These are phyloP conservation scores for Exophiala sp. DNA, from an alignment of 2,329 filamentous ascomycete species.

Conservation along the genomic window DNA sequence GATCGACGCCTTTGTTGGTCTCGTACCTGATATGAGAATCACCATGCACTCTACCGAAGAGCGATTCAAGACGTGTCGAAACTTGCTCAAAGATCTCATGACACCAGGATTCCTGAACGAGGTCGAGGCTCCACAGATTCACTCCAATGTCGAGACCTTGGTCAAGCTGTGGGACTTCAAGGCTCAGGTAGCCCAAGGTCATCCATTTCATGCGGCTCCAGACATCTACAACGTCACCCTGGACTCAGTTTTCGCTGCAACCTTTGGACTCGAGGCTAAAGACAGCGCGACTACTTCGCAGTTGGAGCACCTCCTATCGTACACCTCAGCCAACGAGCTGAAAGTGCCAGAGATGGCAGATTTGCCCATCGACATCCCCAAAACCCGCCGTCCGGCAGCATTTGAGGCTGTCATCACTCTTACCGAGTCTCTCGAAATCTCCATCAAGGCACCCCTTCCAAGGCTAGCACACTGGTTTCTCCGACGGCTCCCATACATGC, in stretches of 20 bases:
- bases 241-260: slow-evolving; percentile 40
- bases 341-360: neutral
- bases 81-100: slow-evolving; percentile 11
- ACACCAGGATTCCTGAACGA: slow-evolving; percentile 29
- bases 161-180: slow-evolving; percentile 35
- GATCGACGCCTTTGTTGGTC: slow-evolving; percentile 38
- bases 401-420: slow-evolving; percentile 16
- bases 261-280: slow-evolving; percentile 37
- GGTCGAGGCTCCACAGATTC: slow-evolving; percentile 31
- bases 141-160: slow-evolving; percentile 25
- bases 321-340: neutral
- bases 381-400: slow-evolving; percentile 3
- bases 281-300: slow-evolving; percentile 26
- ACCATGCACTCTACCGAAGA: slow-evolving; percentile 31
- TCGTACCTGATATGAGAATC: slow-evolving; percentile 41
- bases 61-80: slow-evolving; percentile 34
- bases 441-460: slow-evolving; percentile 18
- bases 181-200: slow-evolving; percentile 28
- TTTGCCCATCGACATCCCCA: slow-evolving; percentile 5
- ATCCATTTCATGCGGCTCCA: slow-evolving; percentile 33
- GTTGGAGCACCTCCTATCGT: slow-evolving; percentile 18
- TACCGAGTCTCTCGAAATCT: slow-evolving; percentile 22
- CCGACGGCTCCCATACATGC: slow-evolving; percentile 12
- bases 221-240: slow-evolving; percentile 38
- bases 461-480: slow-evolving; percentile 24